phyloP scores from a whole-genome alignment of 2,329 filamentous ascomycete species.

The Fusarium pseudograminearum region DNA sequence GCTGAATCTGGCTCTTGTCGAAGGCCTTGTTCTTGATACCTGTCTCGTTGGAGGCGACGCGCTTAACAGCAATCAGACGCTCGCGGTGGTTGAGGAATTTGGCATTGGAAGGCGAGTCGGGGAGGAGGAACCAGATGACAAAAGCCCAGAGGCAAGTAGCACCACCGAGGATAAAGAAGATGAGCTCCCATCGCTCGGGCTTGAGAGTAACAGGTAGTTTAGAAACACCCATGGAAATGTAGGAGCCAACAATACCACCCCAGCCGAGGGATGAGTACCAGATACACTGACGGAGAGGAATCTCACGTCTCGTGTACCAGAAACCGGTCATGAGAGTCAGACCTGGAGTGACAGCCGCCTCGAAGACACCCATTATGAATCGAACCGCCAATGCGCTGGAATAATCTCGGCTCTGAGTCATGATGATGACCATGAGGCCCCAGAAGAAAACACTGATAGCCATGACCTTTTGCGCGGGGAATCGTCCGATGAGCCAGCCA shows the following conservation, averaged over 20 bases:
- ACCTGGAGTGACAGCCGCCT: slow-evolving; percentile 4
- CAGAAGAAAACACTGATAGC: slow-evolving; percentile 16
- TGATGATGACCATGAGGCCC: slow-evolving; percentile 9
- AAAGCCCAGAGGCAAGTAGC: slow-evolving; percentile 14
- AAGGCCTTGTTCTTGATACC: slow-evolving; percentile 19
- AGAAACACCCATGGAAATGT: slow-evolving; percentile 14
- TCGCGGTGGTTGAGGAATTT: slow-evolving; percentile 12
- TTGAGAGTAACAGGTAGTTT: slow-evolving; percentile 12
- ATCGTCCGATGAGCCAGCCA: slow-evolving; percentile 12
- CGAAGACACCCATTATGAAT: slow-evolving; percentile 16
- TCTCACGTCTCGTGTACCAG: slow-evolving; percentile 16
- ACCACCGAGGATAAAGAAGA: slow-evolving; percentile 10
- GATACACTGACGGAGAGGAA: slow-evolving; percentile 14
- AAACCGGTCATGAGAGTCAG: slow-evolving; percentile 13
- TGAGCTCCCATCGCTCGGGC: slow-evolving; percentile 8
- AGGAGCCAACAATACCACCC: slow-evolving; percentile 6
- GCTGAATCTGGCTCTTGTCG: slow-evolving; percentile 1
- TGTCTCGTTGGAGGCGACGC: slow-evolving; percentile 3
- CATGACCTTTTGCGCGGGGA: slow-evolving; percentile 11
- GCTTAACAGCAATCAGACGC: slow-evolving; percentile 9
- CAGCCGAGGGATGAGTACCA: slow-evolving; percentile 14
- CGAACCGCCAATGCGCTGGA: slow-evolving; percentile 12
- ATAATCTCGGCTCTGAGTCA: slow-evolving; percentile 16
- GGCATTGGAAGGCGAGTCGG: slow-evolving; percentile 10
- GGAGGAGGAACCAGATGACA: slow-evolving; percentile 15